Percentiles rank a stretch among this genome's conserved stretches.
These are phyloP conservation scores for Cercospora sp. DNA, from an alignment of 2,329 filamentous ascomycete species.

Conservation along the genomic window DNA sequence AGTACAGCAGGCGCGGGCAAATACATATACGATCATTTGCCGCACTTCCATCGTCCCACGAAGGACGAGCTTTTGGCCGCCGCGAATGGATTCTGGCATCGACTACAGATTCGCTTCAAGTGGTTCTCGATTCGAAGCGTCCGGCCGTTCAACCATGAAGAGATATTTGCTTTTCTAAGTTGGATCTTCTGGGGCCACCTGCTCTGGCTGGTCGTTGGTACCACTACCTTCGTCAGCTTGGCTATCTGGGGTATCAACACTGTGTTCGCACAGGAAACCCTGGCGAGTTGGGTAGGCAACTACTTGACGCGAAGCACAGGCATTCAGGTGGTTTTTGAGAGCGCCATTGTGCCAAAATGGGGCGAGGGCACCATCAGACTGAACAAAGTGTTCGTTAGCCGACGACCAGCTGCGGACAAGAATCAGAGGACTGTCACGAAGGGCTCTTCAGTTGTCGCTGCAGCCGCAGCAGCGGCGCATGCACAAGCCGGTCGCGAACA, in stretches of 20 bases:
- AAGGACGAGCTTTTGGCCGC: slow-evolving; percentile 92
- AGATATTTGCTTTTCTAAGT: slow-evolving; percentile 92
- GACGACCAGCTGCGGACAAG: slow-evolving; percentile 72
- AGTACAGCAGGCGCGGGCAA: slow-evolving; percentile 25
- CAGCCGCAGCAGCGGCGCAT: slow-evolving; percentile 78
- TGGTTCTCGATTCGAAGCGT: slow-evolving; percentile 96
- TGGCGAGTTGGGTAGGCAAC: slow-evolving; percentile 91
- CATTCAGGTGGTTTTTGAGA: slow-evolving; percentile 93
- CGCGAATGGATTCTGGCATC: slow-evolving; percentile 88
- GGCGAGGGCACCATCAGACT: slow-evolving; percentile 93
- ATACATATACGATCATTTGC: slow-evolving; percentile 58
- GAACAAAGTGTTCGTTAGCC: slow-evolving; percentile 92
- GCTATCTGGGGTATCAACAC: slow-evolving; percentile 91
- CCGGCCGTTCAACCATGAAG: slow-evolving; percentile 91
- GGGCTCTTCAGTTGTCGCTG: slow-evolving; percentile 80
- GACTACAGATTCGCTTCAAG: slow-evolving; percentile 88
- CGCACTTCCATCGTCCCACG: slow-evolving; percentile 76
- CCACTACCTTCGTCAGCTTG: slow-evolving; percentile 94
- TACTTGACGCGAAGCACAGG: slow-evolving; percentile 93
- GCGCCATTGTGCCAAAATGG: slow-evolving; percentile 96
- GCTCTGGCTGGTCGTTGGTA: slow-evolving; percentile 93
- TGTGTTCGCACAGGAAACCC: slow-evolving; percentile 92
- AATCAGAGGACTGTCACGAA: slow-evolving; percentile 67
- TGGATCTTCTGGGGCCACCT: slow-evolving; percentile 94
- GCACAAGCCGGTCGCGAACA: slow-evolving; percentile 52